Evolutionary conservation across 1,139 yeast species (phyloP), one percentile per base, ranked within the genome.

Genomic region (Magnusiomyces tetraspermus): DNA sequence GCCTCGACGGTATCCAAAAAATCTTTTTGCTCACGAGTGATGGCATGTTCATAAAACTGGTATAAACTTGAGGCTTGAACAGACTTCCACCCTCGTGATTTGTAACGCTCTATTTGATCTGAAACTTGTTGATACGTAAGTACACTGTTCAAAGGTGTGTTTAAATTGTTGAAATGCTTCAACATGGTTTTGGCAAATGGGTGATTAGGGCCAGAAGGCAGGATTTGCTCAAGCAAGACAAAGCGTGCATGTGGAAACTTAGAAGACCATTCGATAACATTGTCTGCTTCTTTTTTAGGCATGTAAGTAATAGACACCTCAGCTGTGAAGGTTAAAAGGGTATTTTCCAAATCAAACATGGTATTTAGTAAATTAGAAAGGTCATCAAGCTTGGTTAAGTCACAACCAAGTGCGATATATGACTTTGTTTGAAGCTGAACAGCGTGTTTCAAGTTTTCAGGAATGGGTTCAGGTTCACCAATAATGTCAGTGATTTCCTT

Each of bases 301-400:
- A 86, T 86, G 63, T 86, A 86, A 0, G 94, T 90, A 53, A 86
- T 68, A 0, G 95, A 85, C 1, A 86, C 95, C 64, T 86, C 95
- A 0, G 95, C 94, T 44, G 87, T 75, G 60, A 84, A 86, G 11
- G 85, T 73, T 51, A 77, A 78, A 4, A 77, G 65, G 1, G 76
- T 64, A 23, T 69, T 60, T 1, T 65, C 62, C 44, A 66, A 61
- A 23, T 62, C 60, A 48, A 61, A 59, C 19, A 69, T 56, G 2
- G 66, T 62, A 1, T 62, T 55, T 48, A 83, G 57, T 49, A 74
- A 71, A 6, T 64, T 57, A 46, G 70, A 61, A 59, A 80, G 83
- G 10, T 69, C 61, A 0, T 61, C 62, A 3, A 71, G 61, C 56
- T 83, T 70, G 55, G 84, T 80, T 57, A 86, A 69, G 63, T 86